Base-by-base conservation (phyloP, 208 protist genomes). In the Leishmania gerbilli region DNA sequence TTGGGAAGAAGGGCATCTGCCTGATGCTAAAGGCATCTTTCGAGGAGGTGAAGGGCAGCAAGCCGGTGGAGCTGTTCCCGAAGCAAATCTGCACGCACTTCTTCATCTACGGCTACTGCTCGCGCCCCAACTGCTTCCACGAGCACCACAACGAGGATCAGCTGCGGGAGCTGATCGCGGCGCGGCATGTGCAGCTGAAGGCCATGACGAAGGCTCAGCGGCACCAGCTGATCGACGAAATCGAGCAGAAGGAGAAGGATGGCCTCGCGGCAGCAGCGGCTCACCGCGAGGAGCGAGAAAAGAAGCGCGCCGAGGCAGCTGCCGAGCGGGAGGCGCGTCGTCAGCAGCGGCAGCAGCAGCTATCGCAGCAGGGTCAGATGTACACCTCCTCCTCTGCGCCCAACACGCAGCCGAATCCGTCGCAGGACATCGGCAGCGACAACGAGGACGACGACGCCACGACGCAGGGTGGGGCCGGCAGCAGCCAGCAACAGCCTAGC, bases 81-180 rank as follows among this genome's bases (percentile, higher is more conserved):
- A 90, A 92, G 83, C 94, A 96, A 83, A 88, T 96, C 62, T 97
- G 94, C 87, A 94, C 89, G 40, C 92, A 96, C 84, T 97, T 95
- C 84, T 84, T 97, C 27, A 91, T 95, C 71, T 89, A 97, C 83
- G 88, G 88, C 71, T 93, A 94, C 86, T 97, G 94, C 89, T 92
- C 91, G 6, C 90, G 94, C 60, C 42, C 62, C 31, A 90, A 93
- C 76, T 97, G 94, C 83, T 85, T 95, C 21, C 92, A 97, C 77
- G 86, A 90, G 80, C 94, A 97, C 87, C 92, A 97, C 88, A 95
- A 51, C n/a, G 92, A 92, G 77, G 77, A 56, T 45, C 94, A 97
- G 83, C 71, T 97, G 53, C 92, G 92, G 17, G 75, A 91, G 76
- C 81, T 96, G 8, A 95, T 97, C 84, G 94, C 94, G 24, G 86